Evolutionary conservation across 331 rosid genomes (phyloP).

Genomic region (Ulmus americana): DNA sequence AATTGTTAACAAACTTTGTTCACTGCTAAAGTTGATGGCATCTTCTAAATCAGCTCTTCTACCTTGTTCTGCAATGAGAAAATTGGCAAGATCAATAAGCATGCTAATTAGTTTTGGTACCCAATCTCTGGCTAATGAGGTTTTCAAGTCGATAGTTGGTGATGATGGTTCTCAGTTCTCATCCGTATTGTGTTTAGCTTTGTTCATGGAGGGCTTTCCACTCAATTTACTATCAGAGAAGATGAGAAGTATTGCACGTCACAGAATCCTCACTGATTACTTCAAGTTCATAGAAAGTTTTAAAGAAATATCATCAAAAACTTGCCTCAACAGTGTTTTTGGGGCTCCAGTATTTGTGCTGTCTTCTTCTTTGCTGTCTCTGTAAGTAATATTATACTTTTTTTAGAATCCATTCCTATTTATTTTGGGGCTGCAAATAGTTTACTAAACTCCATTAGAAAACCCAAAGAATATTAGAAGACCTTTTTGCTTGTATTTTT

Average conservation of each 20-base stretch:
- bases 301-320: slow-evolving; percentile 39
- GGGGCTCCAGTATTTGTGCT: slow-evolving; percentile 67
- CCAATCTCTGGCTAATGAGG: slow-evolving; percentile 48
- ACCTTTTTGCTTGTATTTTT: too few species aligned
- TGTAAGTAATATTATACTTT: slow-evolving; percentile 45
- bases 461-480: too few species aligned
- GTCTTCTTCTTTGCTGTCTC: slow-evolving; percentile 60
- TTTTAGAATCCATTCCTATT: background rate
- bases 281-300: slow-evolving; percentile 49
- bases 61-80: slow-evolving; percentile 57
- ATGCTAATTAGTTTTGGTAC: slow-evolving; percentile 53
- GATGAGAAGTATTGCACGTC: slow-evolving; percentile 41
- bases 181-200: slow-evolving; percentile 42
- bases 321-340: slow-evolving; percentile 31
- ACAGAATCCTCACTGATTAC: slow-evolving; percentile 52
- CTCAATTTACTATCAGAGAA: slow-evolving; percentile 56
- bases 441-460: too few species aligned
- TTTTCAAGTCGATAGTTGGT: slow-evolving; percentile 42
- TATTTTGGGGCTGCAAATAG: background rate
- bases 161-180: slow-evolving; percentile 48
- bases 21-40: slow-evolving; percentile 57
- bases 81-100: slow-evolving; percentile 66
- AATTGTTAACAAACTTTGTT: slow-evolving; percentile 46
- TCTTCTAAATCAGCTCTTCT: slow-evolving; percentile 52
- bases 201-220: slow-evolving; percentile 76